Conservation (phyloP, 345 rosid genomes). For the Mangifera indica region DNA sequence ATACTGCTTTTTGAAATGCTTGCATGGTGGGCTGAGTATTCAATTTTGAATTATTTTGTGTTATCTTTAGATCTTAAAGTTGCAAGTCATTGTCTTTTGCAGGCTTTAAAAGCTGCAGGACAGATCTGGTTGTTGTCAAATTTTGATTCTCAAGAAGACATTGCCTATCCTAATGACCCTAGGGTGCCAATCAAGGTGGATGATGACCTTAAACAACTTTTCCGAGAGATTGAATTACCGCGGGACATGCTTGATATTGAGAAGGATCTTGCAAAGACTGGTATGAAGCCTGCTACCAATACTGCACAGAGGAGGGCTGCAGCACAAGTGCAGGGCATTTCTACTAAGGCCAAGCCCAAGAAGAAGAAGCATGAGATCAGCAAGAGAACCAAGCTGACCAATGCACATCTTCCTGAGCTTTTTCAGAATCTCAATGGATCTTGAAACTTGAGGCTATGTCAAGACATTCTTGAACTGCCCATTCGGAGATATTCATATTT, state of each 20-base stretch:
- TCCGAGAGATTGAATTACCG: conserved; percentile 59
- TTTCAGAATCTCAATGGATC: conserved; percentile 37
- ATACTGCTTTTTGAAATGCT: not conserved
- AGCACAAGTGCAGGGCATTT: conserved; percentile 56
- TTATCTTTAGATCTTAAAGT: not conserved
- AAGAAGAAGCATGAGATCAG: conserved; percentile 76
- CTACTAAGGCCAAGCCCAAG: conserved; percentile 52
- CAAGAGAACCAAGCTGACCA: conserved; percentile 82
- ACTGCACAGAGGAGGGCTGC: conserved; percentile 77
- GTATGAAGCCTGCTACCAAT: conserved; percentile 78
- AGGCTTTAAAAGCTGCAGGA: conserved; percentile 66
- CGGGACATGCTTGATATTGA: conserved; percentile 71
- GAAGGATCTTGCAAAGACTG: conserved; percentile 69
- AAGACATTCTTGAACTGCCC: not conserved
- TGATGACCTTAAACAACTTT: conserved; percentile 63
- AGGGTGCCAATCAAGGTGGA: conserved; percentile 58
- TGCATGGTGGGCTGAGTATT: not conserved
- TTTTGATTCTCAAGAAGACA: conserved; percentile 68
- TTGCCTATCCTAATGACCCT: conserved; percentile 83
- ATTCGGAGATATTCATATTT: not conserved
- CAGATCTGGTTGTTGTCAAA: conserved; percentile 69
- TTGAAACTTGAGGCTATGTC: conserved; percentile 7
- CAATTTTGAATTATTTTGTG: not conserved
- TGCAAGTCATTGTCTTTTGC: not conserved
- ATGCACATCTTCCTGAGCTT: conserved; percentile 76